These are phyloP conservation scores for Luffa acutangula DNA, from an alignment of 306 rosid genomes.

Conservation along the genomic window DNA sequence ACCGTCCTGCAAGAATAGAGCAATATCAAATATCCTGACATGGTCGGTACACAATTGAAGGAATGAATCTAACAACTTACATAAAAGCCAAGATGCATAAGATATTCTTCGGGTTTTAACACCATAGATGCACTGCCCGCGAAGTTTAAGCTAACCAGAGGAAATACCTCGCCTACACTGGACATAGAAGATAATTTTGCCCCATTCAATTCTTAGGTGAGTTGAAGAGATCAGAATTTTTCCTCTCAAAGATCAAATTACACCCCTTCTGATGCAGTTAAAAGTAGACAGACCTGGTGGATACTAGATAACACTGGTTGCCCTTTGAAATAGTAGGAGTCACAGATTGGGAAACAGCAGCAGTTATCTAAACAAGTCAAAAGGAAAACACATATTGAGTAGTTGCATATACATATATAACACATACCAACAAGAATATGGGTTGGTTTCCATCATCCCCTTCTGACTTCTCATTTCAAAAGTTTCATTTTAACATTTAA, in stretches of 20 bases:
- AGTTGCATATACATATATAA: not conserved
- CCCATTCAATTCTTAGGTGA: conserved; percentile 18
- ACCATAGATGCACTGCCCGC: conserved; percentile 77
- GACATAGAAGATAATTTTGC: conserved; percentile 19
- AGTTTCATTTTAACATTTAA: not conserved
- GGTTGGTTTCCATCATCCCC: not conserved
- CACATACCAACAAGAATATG: not conserved
- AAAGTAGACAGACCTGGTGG: conserved; percentile 47
- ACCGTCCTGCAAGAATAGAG: conserved; percentile 38
- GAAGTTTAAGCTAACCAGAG: conserved; percentile 76
- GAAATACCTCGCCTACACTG: conserved; percentile 65
- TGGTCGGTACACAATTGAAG: not conserved
- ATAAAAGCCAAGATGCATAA: conserved; percentile 36
- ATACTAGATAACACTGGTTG: conserved; percentile 71
- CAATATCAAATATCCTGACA: not conserved
- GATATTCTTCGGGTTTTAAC: conserved; percentile 87
- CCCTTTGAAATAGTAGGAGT: conserved; percentile 55
- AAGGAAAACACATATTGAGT: conserved; percentile 17
- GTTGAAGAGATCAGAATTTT: not conserved
- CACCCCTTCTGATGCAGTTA: not conserved
- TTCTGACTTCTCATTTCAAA: not conserved
- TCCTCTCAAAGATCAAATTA: not conserved
- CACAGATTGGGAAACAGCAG: conserved; percentile 53
- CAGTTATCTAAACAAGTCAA: conserved; percentile 43
- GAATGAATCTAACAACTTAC: conserved; percentile 32